A percentile compares a stretch with the other conserved stretches of the same genome.
Conservation (phyloP, 2,329 filamentous ascomycete species). For the Neocucurbitaria cava region DNA sequence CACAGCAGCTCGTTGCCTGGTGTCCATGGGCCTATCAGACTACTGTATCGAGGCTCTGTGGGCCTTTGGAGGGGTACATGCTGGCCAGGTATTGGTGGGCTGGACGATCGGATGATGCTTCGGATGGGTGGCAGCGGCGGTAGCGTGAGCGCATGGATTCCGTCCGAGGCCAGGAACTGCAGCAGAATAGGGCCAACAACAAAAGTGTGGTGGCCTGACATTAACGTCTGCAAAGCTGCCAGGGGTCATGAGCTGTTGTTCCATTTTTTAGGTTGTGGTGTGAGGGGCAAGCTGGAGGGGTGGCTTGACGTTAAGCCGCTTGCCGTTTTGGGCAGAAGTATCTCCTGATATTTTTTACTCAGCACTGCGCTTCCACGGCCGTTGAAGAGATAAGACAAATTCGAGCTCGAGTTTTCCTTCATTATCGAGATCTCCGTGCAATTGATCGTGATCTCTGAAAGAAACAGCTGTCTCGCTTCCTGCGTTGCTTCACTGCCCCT, state of each 20-base stretch:
- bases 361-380: slow-evolving; percentile 11
- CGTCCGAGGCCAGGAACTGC: slow-evolving; percentile 10
- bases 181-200: slow-evolving; percentile 11
- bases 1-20: not conserved
- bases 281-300: slow-evolving; percentile 32
- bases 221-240: slow-evolving; percentile 20
- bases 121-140: slow-evolving; percentile 34
- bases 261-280: slow-evolving; percentile 24
- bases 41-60: slow-evolving; percentile 17
- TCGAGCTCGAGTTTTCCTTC: not conserved
- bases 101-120: slow-evolving; percentile 42
- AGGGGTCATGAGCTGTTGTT: slow-evolving; percentile 12
- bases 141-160: slow-evolving; percentile 22
- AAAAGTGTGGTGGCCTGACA: slow-evolving; percentile 22
- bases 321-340: slow-evolving; percentile 19
- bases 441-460: slow-evolving; percentile 11
- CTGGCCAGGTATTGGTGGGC: slow-evolving; percentile 14
- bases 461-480: slow-evolving; percentile 2
- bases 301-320: slow-evolving; percentile 22
- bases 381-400: not conserved
- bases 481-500: not conserved
- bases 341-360: slow-evolving; percentile 33
- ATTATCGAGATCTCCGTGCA: not conserved
- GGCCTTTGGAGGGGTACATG: slow-evolving; percentile 31
- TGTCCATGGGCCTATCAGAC: slow-evolving; percentile 17